Conservation (phyloP, 2,329 filamentous ascomycete species). For the Cordyceps cateniannulata region DNA sequence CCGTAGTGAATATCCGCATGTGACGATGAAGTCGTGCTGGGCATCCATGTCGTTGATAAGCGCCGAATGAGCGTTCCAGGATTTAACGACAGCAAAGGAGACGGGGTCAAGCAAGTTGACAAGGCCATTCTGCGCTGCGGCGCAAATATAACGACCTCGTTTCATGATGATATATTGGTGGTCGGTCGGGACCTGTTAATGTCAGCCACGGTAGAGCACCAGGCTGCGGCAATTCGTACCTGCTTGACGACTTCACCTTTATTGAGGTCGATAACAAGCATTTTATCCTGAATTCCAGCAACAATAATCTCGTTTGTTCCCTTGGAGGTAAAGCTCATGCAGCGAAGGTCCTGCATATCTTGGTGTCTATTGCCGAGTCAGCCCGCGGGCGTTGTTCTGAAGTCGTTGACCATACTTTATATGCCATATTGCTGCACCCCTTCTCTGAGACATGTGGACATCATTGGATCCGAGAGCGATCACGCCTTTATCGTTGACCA, state of each 20-base stretch:
- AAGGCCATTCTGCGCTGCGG: slow-evolving; percentile 73
- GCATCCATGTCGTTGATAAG: slow-evolving; percentile 96
- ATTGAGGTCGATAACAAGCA: slow-evolving; percentile 68
- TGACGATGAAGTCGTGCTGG: slow-evolving; percentile 89
- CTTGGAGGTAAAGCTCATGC: slow-evolving; percentile 93
- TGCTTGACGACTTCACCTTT: slow-evolving; percentile 68
- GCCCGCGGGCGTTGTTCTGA: not conserved
- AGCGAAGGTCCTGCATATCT: slow-evolving; percentile 80
- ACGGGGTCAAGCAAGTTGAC: slow-evolving; percentile 82
- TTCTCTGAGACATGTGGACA: slow-evolving; percentile 80
- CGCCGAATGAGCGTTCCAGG: slow-evolving; percentile 85
- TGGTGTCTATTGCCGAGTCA: slow-evolving; percentile 44
- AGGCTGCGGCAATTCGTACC: slow-evolving; percentile 28
- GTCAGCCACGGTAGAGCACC: slow-evolving; percentile 23
- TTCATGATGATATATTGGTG: slow-evolving; percentile 89
- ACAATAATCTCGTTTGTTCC: slow-evolving; percentile 77
- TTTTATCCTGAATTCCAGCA: slow-evolving; percentile 76
- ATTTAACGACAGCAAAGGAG: slow-evolving; percentile 71
- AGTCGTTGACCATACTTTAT: slow-evolving; percentile 49
- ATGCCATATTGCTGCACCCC: slow-evolving; percentile 84
- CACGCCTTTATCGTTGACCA: slow-evolving; percentile 87
- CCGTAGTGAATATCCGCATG: slow-evolving; percentile 85
- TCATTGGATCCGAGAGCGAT: slow-evolving; percentile 77
- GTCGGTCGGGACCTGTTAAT: slow-evolving; percentile 56
- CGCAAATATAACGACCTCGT: slow-evolving; percentile 83